phyloP scores from a whole-genome alignment of 139 green algal genomes.

The Coelastrella sp. region DNA sequence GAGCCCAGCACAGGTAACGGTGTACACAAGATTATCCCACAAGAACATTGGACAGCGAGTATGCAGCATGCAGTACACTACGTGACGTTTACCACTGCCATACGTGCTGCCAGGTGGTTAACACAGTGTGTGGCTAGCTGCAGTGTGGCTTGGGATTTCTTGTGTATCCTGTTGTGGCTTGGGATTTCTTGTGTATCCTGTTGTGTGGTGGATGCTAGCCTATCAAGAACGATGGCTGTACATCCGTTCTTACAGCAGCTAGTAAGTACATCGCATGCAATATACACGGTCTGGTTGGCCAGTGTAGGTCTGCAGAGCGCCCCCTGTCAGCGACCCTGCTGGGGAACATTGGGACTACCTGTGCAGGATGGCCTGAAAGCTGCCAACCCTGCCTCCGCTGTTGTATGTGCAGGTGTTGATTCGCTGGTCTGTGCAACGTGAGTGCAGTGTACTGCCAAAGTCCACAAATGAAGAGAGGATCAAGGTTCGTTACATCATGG shows the following conservation, averaged over 20 bases:
- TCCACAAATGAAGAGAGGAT: slow-evolving; percentile 83
- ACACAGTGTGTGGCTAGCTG: too few species aligned
- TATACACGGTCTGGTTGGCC: too few species aligned
- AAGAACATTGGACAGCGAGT: not conserved
- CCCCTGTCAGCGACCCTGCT: too few species aligned
- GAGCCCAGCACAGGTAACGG: slow-evolving; percentile 69
- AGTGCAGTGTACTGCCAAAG: slow-evolving; percentile 93
- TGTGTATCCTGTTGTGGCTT: too few species aligned
- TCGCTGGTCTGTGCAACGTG: slow-evolving; percentile 90
- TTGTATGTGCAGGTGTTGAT: slow-evolving; percentile 82
- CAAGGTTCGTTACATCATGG: not conserved
- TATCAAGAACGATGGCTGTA: too few species aligned
- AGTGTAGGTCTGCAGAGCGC: too few species aligned
- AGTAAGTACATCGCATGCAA: not conserved
- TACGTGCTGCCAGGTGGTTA: too few species aligned
- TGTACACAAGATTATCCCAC: not conserved
- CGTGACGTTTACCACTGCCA: not conserved
- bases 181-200: too few species aligned
- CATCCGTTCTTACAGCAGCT: not conserved
- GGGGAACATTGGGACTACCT: too few species aligned
- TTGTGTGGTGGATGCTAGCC: too few species aligned
- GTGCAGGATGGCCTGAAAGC: not conserved
- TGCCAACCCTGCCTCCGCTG: not conserved
- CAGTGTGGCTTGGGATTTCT: too few species aligned
- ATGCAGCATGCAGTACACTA: not conserved